Evolutionary conservation across 345 rosid species (phyloP), one percentile per base, ranked within the genome.

Genomic region (Hibiscus mutabilis): DNA sequence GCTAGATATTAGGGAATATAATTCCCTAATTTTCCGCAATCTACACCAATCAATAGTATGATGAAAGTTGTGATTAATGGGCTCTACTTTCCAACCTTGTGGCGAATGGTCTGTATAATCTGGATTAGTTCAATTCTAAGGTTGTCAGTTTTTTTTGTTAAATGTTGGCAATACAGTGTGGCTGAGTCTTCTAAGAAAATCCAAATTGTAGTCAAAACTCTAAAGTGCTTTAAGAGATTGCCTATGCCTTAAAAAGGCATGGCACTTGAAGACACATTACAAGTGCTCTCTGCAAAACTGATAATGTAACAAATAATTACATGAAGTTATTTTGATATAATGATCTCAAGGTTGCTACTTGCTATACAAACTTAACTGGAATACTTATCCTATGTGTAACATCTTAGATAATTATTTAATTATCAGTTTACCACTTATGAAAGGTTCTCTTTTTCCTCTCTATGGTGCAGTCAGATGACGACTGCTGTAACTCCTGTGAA

Each of bases 401-500:
- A 21, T 24, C 53, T 49, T 49, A 49, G 19, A 9, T 66, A 49
- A 27, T 49, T 47, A 49, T 49, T 49, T 16, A 15, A 49, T 49
- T 49, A 3, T 66, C 47, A 25, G 15, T 27, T n/a, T 66, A 5
- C 24, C 24, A 66, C 40, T 49, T 25, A 66, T 10, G 58, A 49
- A 16, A 47, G 57, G 42, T 16, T 46, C 21, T 25, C 70, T 46
- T 58, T 65, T 40, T 29, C 14, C 33, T 53, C 27, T 61, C 24
- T 42, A 16, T 40, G 63, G 16, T 79, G 71, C 81, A 92, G 98
- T 53, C 92, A n/a, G 92, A 88, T 76, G 98, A 88, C 66, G 76
- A 91, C 56, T 92, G 96, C 60, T 92, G 98, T 77, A 90, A 90
- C 78, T 75, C 88, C 31, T 92, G 98, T 65, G 96, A 90, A 76